phyloP scores from a whole-genome alignment of 495 filamentous ascomycete species.

The Trichocladium antarcticum region DNA sequence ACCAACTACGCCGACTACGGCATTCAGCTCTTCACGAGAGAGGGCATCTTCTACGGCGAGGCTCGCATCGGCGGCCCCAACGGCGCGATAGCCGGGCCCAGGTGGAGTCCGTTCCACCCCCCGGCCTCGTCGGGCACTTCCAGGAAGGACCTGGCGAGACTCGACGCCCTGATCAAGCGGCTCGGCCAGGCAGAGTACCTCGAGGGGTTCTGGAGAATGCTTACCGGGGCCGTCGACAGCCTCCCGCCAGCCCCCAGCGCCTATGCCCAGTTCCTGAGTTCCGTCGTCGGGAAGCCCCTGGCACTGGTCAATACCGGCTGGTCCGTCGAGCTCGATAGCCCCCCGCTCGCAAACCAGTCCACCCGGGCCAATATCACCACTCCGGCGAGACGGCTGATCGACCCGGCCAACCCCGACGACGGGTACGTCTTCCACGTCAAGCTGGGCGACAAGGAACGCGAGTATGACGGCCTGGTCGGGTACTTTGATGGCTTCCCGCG shows the following conservation, averaged over 20 bases:
- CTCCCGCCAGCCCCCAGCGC: slow-evolving; percentile 22
- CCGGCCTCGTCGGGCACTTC: slow-evolving; percentile 1
- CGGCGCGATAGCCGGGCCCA: not conserved
- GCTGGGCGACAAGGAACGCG: slow-evolving; percentile 31
- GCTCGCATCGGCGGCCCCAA: slow-evolving; percentile 26
- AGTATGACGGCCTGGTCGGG: slow-evolving; percentile 35
- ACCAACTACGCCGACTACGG: slow-evolving; percentile 40
- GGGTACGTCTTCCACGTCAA: slow-evolving; percentile 32
- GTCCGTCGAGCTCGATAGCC: slow-evolving; percentile 34
- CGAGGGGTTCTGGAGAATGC: slow-evolving; percentile 29
- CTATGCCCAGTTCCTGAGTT: slow-evolving; percentile 29
- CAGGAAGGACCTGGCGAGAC: slow-evolving; percentile 19
- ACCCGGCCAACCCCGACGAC: not conserved
- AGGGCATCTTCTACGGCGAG: slow-evolving; percentile 45
- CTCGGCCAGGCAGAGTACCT: slow-evolving; percentile 27
- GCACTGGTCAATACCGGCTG: slow-evolving; percentile 39
- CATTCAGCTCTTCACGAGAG: slow-evolving; percentile 39
- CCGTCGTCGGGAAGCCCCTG: slow-evolving; percentile 38
- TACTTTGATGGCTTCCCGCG: slow-evolving; percentile 24
- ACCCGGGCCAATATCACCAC: not conserved
- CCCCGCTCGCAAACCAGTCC: slow-evolving; percentile 8
- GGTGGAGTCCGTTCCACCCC: slow-evolving; percentile 31
- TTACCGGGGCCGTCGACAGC: slow-evolving; percentile 17
- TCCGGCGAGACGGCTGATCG: not conserved
- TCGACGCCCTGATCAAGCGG: slow-evolving; percentile 27